Base-by-base conservation (phyloP, 2,329 filamentous ascomycete species). In the Colletotrichum filicis region DNA sequence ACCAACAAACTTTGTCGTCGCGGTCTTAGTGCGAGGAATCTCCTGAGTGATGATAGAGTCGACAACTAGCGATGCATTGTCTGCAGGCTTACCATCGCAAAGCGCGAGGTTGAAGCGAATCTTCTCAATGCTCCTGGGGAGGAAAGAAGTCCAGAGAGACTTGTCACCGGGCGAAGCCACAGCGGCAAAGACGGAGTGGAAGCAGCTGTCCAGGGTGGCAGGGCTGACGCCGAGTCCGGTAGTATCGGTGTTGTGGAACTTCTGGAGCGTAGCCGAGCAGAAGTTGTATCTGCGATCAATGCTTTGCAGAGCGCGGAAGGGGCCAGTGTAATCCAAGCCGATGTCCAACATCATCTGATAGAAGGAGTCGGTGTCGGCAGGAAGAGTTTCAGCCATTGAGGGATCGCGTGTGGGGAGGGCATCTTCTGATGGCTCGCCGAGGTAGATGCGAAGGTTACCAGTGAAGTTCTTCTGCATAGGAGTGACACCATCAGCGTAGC, bases 161-260 rank as follows among this genome's bases (percentile, higher is more conserved):
- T 78, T 81, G 53, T 83, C 80, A 0, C 78, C 79, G 0, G 83
- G 83, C 26, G 75, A 79, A 5, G 78, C 77, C 58, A 77, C 79
- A 1, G 82, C 81, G 1, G 79, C 74, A 5, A 84, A 76, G 11
- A 79, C 70, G 5, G 79, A 73, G 70, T 85, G 84, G 68, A 85
- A 79, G 1, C 80, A 79, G 0, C 76, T 76, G 55, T 85, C 83
- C 0, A 85, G 75, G 2, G 77, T 73, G 0, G 75, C 79, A 0
- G 83, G 83, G 57, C 84, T 83, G 0, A 84, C 74, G 5, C 81
- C 66, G 12, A 77, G 74, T 3, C 69, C 58, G 4, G 66, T 70
- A 22, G 60, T 66, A 19, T 68, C 73, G 4, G 58, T n/a, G 0
- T 74, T 24, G 53, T 86, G 84, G 12, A 67, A 67, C 57, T 77